Base-by-base conservation (phyloP, 257 asterid genomes). In the Misopates orontium region DNA sequence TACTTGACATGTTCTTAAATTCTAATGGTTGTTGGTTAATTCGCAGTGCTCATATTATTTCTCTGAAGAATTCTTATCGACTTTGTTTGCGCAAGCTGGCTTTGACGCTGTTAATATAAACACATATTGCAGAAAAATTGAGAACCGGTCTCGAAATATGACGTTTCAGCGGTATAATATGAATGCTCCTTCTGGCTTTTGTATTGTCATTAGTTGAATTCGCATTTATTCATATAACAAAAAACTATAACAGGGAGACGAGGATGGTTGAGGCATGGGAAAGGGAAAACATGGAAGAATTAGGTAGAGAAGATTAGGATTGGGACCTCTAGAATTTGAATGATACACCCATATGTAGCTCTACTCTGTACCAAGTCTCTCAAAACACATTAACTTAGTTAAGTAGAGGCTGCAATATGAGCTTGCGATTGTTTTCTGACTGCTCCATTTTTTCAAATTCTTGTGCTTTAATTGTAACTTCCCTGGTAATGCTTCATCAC, bases 1-100 rank as follows among this genome's bases (percentile, higher is more conserved):
- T 68, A 41, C 61, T 62, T 58, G 47, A 23, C 50, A 32, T 52
- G 45, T 64, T 31, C 23, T 18, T 44, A 54, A 67, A 28, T 54
- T 66, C 55, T 66, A 65, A 62, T 69, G 52, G 62, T 63, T 42
- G 42, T 49, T 55, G 50, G 24, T 67, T 73, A 56, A 36, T 69
- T 53, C 71, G 76, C 90, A 90, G 96, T 85, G 90, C 78, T 80
- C 95, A 14, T 87, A 77, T 80, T 85, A 83, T 67, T 90, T 90
- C 78, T 84, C 95, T 0, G 87, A 85, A 72, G 85, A 82, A 60
- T 82, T 67, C 76, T 56, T 81, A 62, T 75, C 86, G 23, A 79
- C 78, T 67, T 78, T 90, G 84, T 87, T 87, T 70, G 66, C 15
- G 64, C 67, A 76, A 0, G 82, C 86, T 75, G 97, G 95, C 49